Base-by-base conservation (phyloP, 768 basidiomycete species). In the Filobasidium floriforme region DNA sequence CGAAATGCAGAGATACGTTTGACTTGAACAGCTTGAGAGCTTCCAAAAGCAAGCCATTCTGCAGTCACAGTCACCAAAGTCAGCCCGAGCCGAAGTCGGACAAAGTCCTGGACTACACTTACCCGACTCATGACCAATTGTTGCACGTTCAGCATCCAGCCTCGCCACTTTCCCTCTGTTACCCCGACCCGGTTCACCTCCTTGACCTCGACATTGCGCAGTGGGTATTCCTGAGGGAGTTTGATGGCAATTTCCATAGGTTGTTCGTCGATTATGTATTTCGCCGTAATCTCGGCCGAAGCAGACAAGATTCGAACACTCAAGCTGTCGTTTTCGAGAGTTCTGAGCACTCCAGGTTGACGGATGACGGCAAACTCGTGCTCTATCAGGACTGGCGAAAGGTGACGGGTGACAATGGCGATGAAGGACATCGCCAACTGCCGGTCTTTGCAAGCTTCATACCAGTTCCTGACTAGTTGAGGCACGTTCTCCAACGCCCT, bases 1-100 rank as follows among this genome's bases (percentile, higher is more conserved):
- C 90, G 73, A 98, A 99, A 76, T 98, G 91, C 22, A 89, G 82
- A 0, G 86, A 82, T 52, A 93, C 92, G 74, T 97, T 98, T 79
- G 89, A 90, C 80, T 92, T 93, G 84, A 97, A 98, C 66, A 94
- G 80, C 6, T 84, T 83, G 22, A 98, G 77, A 0, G 89, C 92
- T 74, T 98, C 96, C 11, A 89, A 82, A 32, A 99, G 87, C 59
- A 87, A 84, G 7, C 93, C 92, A 71, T 92, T 92, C 92, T 96
- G 75, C 32, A 9, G 1, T 22, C 12, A 19, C 9, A 40, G 3
- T 40, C 28, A n/a, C 46, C 54, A 37, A 37, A 3, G 32, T 66
- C 41, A 65, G 26, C 41, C 10, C 18, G 46, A 14, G 32, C n/a
- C 1, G 6, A 22, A 26, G 9, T 9, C 9, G 4, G 32, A 37